Base-by-base conservation (phyloP, 1,284 basidiomycete species). In the Cutaneotrichosporon spelunceum region DNA sequence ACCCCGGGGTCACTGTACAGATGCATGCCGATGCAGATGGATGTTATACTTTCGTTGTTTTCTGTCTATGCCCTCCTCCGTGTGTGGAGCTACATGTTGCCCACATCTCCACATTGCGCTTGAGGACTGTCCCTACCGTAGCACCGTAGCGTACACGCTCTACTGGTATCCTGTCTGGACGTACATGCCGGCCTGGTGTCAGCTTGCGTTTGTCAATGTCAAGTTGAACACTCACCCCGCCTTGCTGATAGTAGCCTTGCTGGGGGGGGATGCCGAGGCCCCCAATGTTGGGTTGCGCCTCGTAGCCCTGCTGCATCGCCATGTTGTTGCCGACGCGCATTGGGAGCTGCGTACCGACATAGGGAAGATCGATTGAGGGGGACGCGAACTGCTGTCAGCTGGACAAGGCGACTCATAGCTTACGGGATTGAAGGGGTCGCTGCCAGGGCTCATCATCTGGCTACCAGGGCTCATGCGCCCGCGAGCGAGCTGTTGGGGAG, bases 371-470 rank as follows among this genome's bases (percentile, higher is more conserved):
- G 67, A 78, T 72, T 44, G 66, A 73, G 0, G 72, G 71, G 23
- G 72, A 76, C 16, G 72, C 71, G 58, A 75, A 74, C 71, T 74
- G 61, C 6, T 14, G 61, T 47, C 26, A 61, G 60, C 44, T 21
- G 14, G 33, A 13, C 3, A 13, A 16, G 21, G 21, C 8, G 5
- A 70, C n/a, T 16, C 14, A 6, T 4, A 13, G 34, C 75, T 69
- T 58, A 79, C 76, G 9, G 78, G 78, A 64, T 79, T 79, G 70
- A 79, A 79, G 14, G 78, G 78, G 65, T 79, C 78, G n/a, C 75
- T 77, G 19, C 68, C 75, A 10, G 78, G 78, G 61, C 69, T 72
- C 72, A 78, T 75, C 72, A 79, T 73, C 53, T 74, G 72, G 26
- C 67, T 67, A 45, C 70, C 72, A 10, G 74, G 75, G 47, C 70